Conservation (phyloP, 2,329 filamentous ascomycete species). For the Sporothrix luriei region DNA sequence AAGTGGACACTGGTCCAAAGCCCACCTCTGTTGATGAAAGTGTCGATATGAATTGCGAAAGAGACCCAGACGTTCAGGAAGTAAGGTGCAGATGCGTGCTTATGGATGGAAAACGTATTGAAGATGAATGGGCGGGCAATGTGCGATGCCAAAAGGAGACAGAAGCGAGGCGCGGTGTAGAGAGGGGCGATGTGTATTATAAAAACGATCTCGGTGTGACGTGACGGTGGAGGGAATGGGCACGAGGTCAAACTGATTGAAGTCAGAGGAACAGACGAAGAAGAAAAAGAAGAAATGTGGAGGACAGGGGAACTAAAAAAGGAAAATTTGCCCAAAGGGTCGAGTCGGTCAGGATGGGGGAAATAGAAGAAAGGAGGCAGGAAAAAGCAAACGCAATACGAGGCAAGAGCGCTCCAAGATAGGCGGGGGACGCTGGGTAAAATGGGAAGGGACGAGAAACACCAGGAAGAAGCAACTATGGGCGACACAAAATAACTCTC, state of each 20-base stretch:
- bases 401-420: slow-evolving; percentile 27
- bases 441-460: slow-evolving; percentile 23
- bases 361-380: slow-evolving; percentile 28
- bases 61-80: too few species aligned
- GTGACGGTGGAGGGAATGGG: background rate
- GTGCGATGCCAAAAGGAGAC: background rate
- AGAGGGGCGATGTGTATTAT: slow-evolving; percentile 4
- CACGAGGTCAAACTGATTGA: slow-evolving; percentile 2
- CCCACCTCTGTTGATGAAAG: slow-evolving; percentile 9
- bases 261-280: background rate
- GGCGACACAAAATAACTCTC: slow-evolving; percentile 18
- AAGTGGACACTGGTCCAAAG: slow-evolving; percentile 21
- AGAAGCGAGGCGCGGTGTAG: background rate
- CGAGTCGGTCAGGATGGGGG: slow-evolving; percentile 29
- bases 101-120: too few species aligned
- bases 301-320: slow-evolving; percentile 26
- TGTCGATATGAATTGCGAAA: background rate
- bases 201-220: background rate
- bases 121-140: background rate
- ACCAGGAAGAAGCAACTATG: slow-evolving; percentile 27
- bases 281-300: slow-evolving; percentile 17
- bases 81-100: background rate
- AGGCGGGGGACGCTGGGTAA: slow-evolving; percentile 30
- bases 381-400: background rate
- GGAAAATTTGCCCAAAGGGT: background rate